phyloP scores from a whole-genome alignment of 208 protist genomes.

The Acanthamoeba triangularis region DNA sequence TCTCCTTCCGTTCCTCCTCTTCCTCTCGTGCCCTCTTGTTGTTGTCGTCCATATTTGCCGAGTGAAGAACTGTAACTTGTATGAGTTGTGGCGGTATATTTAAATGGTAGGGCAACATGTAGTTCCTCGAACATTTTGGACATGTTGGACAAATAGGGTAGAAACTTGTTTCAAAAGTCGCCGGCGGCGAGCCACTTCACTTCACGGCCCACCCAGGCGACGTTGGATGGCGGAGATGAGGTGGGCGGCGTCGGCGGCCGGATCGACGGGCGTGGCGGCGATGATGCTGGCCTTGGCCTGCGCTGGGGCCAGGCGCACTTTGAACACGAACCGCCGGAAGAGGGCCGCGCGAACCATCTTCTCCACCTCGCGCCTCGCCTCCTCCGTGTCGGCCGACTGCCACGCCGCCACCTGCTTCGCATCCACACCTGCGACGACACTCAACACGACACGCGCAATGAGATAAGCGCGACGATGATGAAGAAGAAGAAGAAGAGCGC shows the following conservation, averaged over 20 bases:
- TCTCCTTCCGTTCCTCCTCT: no score
- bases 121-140: no score
- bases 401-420: neutral
- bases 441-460: neutral
- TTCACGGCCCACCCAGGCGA: no score
- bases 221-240: constrained; percentile 11
- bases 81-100: no score
- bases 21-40: no score
- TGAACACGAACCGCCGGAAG: neutral
- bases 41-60: no score
- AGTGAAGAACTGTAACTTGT: no score
- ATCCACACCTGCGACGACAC: neutral
- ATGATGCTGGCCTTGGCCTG: neutral
- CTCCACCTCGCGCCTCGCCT: neutral
- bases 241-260: neutral
- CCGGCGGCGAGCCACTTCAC: no score
- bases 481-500: neutral
- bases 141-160: no score
- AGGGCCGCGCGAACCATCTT: neutral
- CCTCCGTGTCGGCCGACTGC: neutral
- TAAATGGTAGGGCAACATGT: no score
- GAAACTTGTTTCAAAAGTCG: no score
- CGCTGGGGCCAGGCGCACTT: neutral
- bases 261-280: neutral
- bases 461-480: neutral